Evolutionary conservation across 352 stramenopile genomes (phyloP), one percentile per base, ranked within the genome.

Genomic region (Blastocystis sp.): DNA sequence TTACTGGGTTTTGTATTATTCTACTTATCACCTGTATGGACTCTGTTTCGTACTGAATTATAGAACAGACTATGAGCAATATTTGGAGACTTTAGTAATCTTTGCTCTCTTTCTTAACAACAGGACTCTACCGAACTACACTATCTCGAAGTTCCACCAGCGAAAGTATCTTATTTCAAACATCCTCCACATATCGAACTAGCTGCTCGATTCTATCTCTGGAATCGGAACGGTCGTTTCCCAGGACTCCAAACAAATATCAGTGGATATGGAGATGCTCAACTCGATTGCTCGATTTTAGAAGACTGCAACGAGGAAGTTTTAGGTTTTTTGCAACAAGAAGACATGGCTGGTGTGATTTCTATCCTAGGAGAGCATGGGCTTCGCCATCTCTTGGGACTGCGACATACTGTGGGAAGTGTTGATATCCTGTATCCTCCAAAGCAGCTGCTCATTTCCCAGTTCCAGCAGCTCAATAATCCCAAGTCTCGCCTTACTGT

Each of bases 401-500:
- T 85, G 16, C 73, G 73, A 34, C 73, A 85, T 24, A 85, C 73
- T 3, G 30, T 85, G 11, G 73, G 73, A 53, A 65, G 43, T 37
- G 30, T 65, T 18, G n/a, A 39, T n/a, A 66, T 85, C 3, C 50
- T 85, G 9, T 85, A 85, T 45, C 73, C 73, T 18, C 26, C 73
- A 45, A 47, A 30, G 9, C 3, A 43, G 1, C 43, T 55, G 18
- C 50, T 85, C 6, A 34, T 85, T 13, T 8, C 7, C 1, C 43
- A 43, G 13, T 85, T 85, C 50, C 20, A 85, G 26, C 5, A 50
- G n/a, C 53, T n/a, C 16, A 56, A 85, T 18, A 85, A 85, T 68
- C 73, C 73, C 6, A 76, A 59, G 39, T 78, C 90, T 8, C 62
- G 76, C 50, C 92, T 96, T n/a, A 94, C 93, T 0, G 92, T 95